Base-by-base conservation (phyloP, 192 early-diverging fungal species). In the Coemansia sp. region DNA sequence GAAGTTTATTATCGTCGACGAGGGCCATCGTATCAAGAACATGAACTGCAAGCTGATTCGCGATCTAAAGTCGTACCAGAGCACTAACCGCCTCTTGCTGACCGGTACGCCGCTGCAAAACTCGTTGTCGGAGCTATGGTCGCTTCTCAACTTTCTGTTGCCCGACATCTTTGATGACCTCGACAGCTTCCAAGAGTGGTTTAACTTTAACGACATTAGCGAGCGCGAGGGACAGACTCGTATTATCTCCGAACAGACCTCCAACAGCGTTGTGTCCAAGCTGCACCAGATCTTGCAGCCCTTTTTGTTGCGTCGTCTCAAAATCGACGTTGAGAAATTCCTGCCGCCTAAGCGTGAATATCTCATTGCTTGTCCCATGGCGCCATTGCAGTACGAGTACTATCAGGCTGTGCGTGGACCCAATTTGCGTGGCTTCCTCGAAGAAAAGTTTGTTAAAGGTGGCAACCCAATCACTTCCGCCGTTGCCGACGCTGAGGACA, bases 1-100 rank as follows among this genome's bases (percentile, higher is more conserved):
- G 94, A 91, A 95, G 71, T 97, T 92, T 62, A 89, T 98, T 38
- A 89, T 99, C 36, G 88, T 98, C 34, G 97, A 99, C 67, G 96
- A 99, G 84, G 97, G 94, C 8, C 97, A 99, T 77, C 90, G 95
- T 47, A 87, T 99, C 85, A 99, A 99, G 74, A 99, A 99, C 84
- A 82, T 95, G 80, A 91, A 97, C 69, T 96, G 95, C 82, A 91
- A 90, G 71, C 81, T 97, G 50, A 88, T 97, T 44, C 85, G 87
- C 8, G 96, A 97, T 53, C 85, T 99, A 34, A 97, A 96, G 68
- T 77, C 80, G 1, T 94, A 94, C 83, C 86, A 90, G 46, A 89
- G 89, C 61, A 90, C 92, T n/a, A 97, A 96, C 75, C 85, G 95
- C 9, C 78, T 97, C 46, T 79, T 99, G 7, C 82, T 99, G 46